phyloP scores from a whole-genome alignment of 2,329 filamentous ascomycete species.

The Achaetomium macrosporum region DNA sequence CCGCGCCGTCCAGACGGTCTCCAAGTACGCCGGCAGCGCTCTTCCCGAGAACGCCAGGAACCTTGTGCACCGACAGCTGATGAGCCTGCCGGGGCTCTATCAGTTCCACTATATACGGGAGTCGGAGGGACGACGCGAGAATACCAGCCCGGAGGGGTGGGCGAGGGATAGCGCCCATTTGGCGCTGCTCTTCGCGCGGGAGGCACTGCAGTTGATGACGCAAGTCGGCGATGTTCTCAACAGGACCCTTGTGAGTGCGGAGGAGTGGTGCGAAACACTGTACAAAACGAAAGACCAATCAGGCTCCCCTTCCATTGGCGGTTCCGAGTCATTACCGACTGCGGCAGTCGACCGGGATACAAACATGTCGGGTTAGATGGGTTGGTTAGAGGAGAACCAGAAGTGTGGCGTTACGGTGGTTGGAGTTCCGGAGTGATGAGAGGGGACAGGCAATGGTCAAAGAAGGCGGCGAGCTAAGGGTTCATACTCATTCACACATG shows the following conservation, averaged over 20 bases:
- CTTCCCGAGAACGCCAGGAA: constrained; percentile 81
- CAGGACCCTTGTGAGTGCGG: constrained; percentile 82
- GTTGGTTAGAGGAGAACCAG: background rate
- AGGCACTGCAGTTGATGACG: constrained; percentile 89
- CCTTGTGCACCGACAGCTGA: constrained; percentile 77
- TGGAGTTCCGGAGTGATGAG: background rate
- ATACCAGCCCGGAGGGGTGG: constrained; percentile 38
- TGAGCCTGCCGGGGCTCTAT: constrained; percentile 78
- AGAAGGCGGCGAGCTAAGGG: no score
- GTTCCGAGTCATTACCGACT: background rate
- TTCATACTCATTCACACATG: no score
- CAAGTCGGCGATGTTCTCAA: constrained; percentile 86
- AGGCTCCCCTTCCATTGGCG: background rate
- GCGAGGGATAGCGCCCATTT: constrained; percentile 60
- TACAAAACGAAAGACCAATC: constrained; percentile 39
- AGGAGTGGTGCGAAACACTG: constrained; percentile 81
- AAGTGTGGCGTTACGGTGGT: background rate
- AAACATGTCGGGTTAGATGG: constrained; percentile 12
- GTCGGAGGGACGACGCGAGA: constrained; percentile 27
- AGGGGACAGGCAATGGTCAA: no score
- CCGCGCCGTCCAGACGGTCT: constrained; percentile 75
- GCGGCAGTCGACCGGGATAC: constrained; percentile 2
- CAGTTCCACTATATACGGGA: constrained; percentile 55
- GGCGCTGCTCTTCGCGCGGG: constrained; percentile 79
- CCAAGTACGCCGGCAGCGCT: constrained; percentile 84